These are phyloP conservation scores for Cymbopogon citratus DNA, from an alignment of 176 grass and related monocot species.

Conservation along the genomic window DNA sequence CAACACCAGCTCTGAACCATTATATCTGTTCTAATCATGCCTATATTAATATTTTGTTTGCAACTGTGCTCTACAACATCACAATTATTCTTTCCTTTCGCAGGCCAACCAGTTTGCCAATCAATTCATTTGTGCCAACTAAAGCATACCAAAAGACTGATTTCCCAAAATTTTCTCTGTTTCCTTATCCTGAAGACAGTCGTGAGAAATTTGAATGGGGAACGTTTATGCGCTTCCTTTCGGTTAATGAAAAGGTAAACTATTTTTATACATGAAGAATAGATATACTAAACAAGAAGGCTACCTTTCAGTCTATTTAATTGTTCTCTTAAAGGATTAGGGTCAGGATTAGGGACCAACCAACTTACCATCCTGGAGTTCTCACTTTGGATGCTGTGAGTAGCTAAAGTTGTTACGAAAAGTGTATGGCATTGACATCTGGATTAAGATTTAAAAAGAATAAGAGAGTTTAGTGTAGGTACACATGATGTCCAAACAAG, in stretches of 20 bases:
- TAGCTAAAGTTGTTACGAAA: not conserved
- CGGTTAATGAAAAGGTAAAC: constrained; percentile 40
- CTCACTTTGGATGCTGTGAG: not conserved
- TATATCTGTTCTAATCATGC: not conserved
- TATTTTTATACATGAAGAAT: not conserved
- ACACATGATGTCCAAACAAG: not conserved
- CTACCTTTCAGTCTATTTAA: not conserved
- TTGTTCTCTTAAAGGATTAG: not conserved
- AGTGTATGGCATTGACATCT: not conserved
- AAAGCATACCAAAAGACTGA: constrained; percentile 3
- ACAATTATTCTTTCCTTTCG: constrained; percentile 16
- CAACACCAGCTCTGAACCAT: not conserved
- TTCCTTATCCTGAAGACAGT: constrained; percentile 52
- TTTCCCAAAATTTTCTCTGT: constrained; percentile 42
- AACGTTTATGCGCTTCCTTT: constrained; percentile 48
- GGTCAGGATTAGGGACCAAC: not conserved
- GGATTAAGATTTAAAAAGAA: not conserved
- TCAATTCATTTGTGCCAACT: constrained; percentile 39
- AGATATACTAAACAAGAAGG: not conserved
- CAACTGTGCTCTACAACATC: not conserved
- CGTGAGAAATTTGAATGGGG: constrained; percentile 56
- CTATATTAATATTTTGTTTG: constrained; percentile 3
- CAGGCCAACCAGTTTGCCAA: constrained; percentile 45
- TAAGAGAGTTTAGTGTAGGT: not conserved
- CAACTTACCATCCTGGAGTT: not conserved